Percentiles rank a stretch among this genome's conserved stretches.
Conservation (phyloP, 1,284 basidiomycete species). For the Vanrija sp. region DNA sequence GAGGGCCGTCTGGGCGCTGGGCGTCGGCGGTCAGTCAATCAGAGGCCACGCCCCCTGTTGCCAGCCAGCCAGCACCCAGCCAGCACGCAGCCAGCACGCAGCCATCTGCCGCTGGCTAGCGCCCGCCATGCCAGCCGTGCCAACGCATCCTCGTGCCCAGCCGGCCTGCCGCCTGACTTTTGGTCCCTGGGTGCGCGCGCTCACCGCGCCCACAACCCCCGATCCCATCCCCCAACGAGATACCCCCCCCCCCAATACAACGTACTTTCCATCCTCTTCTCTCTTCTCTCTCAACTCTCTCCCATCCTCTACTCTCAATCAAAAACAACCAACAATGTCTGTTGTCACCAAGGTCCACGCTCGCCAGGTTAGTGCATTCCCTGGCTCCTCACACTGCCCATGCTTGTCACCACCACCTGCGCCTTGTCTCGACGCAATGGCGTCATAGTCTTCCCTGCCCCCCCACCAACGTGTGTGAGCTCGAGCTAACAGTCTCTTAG, state of each 20-base stretch:
- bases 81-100: too few relatives aligned
- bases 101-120: too few relatives aligned
- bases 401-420: neutral
- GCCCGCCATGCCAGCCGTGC: too few relatives aligned
- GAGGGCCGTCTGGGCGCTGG: too few relatives aligned
- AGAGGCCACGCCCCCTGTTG: too few relatives aligned
- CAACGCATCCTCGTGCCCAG: too few relatives aligned
- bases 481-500: constrained; percentile 50
- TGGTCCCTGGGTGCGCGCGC: neutral
- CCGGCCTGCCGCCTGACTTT: neutral
- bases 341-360: constrained; percentile 74
- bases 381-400: neutral
- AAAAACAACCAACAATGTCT: constrained; percentile 60
- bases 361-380: constrained; percentile 62
- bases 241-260: too few relatives aligned
- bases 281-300: constrained; percentile 1
- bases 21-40: too few relatives aligned
- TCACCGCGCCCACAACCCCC: too few relatives aligned
- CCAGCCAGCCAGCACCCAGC: too few relatives aligned
- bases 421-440: too few relatives aligned
- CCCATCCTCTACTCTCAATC: neutral
- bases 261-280: neutral
- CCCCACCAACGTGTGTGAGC: neutral
- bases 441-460: neutral
- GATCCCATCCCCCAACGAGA: too few relatives aligned